Conservation (phyloP, 192 early-diverging fungal genomes). For the Coemansia sp. region DNA sequence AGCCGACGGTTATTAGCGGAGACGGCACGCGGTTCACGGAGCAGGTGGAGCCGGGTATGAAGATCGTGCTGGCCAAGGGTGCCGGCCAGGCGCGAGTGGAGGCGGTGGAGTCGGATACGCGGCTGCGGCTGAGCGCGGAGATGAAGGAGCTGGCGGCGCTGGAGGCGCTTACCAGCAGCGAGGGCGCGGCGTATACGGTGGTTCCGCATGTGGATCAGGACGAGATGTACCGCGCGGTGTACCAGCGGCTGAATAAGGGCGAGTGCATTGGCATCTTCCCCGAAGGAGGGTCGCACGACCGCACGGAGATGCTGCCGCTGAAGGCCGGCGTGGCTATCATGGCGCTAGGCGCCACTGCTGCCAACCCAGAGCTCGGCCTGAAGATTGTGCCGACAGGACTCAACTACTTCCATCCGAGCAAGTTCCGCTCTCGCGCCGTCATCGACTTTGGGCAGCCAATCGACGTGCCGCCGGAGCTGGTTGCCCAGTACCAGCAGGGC, state of each 20-base stretch:
- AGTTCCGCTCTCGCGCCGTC: constrained; percentile 96
- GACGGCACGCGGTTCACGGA: constrained; percentile 68
- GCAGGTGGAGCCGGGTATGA: constrained; percentile 64
- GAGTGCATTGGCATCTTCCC: constrained; percentile 96
- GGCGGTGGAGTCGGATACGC: constrained; percentile 81
- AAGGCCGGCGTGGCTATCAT: constrained; percentile 87
- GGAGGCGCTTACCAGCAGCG: constrained; percentile 60
- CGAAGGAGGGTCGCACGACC: constrained; percentile 97
- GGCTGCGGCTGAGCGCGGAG: constrained; percentile 72
- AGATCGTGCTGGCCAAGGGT: constrained; percentile 66
- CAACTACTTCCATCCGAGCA: constrained; percentile 94
- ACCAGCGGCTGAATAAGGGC: constrained; percentile 68
- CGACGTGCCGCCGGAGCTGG: constrained; percentile 70
- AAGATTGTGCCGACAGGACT: constrained; percentile 92
- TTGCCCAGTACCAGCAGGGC: constrained; percentile 81
- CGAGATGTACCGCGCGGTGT: constrained; percentile 83
- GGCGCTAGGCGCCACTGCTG: constrained; percentile 87
- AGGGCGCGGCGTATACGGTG: constrained; percentile 65
- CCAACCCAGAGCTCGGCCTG: constrained; percentile 80
- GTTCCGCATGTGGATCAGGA: constrained; percentile 88
- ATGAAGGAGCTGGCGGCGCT: constrained; percentile 72
- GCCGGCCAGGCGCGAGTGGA: constrained; percentile 67
- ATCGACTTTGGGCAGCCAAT: constrained; percentile 96
- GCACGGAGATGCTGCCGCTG: constrained; percentile 91
- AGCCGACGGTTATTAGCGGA: constrained; percentile 72